Base-by-base conservation (phyloP, 2,329 filamentous ascomycete species). In the Penicillium sp. region DNA sequence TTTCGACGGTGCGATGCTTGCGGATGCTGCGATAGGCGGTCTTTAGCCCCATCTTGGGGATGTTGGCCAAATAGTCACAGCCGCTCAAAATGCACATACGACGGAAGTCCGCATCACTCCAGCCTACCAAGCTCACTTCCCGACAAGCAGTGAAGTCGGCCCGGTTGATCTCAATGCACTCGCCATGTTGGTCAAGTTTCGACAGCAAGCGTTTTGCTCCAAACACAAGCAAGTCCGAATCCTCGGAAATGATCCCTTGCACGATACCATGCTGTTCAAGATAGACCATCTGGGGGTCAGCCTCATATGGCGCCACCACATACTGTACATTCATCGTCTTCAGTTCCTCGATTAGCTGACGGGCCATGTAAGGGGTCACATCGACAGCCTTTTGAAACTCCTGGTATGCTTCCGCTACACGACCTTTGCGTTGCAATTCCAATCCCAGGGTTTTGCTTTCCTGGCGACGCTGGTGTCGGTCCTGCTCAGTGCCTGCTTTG, bases 351-450 rank as follows among this genome's bases (percentile, higher is more conserved):
- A 98, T 98, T 36, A 96, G 69, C 50, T 85, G 76, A 5, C 85
- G 79, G 6, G 92, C 92, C 93, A 98, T 98, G 55, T 92, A 82
- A 2, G 93, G 90, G 1, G 92, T 96, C 25, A 98, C 81, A 62
- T 98, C 92, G 43, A 96, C 84, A 30, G 89, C 85, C 62, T 96
- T 98, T 59, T 96, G 90, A 39, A 96, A 76, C 63, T 96, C 88
- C 30, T 81, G 72, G 40, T 89, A 79, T 7, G 92, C 92, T 56
- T 90, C 84, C 0, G 82, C 74, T 1, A 77, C 73, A 59, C 90
- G 89, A 17, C 92, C 90, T 22, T 88, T 82, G 44, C 81, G 82
- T 39, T 95, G 71, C 8, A 95, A 69, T 56, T 92, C 86, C 42
- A 90, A 66, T 1, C 89, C 92, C 2, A 79, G 62, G 57, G 77